Evolutionary conservation across 2,329 filamentous ascomycete species (phyloP).

Genomic region (Colletotrichum sp.): DNA sequence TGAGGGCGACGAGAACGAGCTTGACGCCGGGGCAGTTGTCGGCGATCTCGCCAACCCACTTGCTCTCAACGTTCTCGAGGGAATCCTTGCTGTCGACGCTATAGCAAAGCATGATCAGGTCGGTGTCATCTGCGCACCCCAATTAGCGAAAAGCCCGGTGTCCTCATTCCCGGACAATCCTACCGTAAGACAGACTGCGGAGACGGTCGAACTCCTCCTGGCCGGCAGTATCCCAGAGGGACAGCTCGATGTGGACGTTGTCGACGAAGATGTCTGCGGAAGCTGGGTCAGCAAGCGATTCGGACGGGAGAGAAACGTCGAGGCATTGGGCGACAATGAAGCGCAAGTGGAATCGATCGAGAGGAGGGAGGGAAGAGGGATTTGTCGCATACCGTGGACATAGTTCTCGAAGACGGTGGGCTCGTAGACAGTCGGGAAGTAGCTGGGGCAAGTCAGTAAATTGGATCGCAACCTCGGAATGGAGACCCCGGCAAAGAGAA

Average conservation of each 20-base stretch:
- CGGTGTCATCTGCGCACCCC: constrained; percentile 72
- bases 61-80: constrained; percentile 96
- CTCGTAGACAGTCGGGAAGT: constrained; percentile 98
- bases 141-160: background rate
- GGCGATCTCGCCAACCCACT: constrained; percentile 97
- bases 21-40: constrained; percentile 97
- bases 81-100: constrained; percentile 96
- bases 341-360: background rate
- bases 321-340: background rate
- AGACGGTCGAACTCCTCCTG: constrained; percentile 99
- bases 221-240: constrained; percentile 96
- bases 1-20: constrained; percentile 92
- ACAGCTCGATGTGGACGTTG: constrained; percentile 94
- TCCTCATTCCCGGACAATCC: background rate
- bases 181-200: constrained; percentile 92
- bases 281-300: background rate
- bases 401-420: constrained; percentile 99
- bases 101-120: constrained; percentile 99
- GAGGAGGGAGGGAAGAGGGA: background rate
- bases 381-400: constrained; percentile 77
- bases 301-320: background rate
- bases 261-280: constrained; percentile 96
- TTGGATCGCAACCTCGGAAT: background rate
- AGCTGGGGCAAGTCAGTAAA: constrained; percentile 54
- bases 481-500: background rate